phyloP scores from a whole-genome alignment of 179 eudicot genomes.

The Carnegiea gigantea region DNA sequence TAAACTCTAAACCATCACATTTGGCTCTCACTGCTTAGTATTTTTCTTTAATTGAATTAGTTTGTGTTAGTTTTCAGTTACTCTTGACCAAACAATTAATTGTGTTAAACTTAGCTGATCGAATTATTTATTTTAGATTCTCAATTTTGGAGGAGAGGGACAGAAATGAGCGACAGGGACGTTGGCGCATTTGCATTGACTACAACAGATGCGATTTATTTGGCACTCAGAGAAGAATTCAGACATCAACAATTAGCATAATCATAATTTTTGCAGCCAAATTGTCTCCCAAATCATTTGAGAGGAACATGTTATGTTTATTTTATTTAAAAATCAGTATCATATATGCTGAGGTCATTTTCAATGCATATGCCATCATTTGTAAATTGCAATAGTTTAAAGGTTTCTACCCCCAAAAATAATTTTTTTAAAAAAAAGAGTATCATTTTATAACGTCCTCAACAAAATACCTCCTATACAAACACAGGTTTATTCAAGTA shows the following conservation, averaged over 20 bases:
- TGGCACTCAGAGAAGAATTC: background rate
- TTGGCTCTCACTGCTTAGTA: background rate
- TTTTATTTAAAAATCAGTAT: background rate
- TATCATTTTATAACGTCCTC: background rate
- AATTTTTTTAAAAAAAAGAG: background rate
- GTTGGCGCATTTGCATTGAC: background rate
- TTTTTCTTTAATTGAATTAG: background rate
- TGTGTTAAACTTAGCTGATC: background rate
- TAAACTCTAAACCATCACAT: background rate
- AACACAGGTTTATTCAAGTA: too few relatives aligned
- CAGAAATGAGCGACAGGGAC: background rate
- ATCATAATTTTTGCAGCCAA: conserved; percentile 12
- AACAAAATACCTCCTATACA: too few relatives aligned
- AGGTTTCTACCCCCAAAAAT: background rate
- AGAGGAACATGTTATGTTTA: background rate
- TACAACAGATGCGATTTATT: conserved; percentile 6
- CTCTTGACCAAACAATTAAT: background rate
- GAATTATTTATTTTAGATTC: background rate
- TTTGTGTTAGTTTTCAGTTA: background rate
- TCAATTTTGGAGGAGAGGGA: background rate
- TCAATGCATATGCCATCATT: background rate
- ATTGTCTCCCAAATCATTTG: conserved; percentile 7
- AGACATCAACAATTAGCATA: background rate
- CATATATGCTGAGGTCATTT: background rate
- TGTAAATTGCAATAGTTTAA: background rate